Evolutionary conservation across 441 rosid species (phyloP).

Genomic region (Kokia cookei): DNA sequence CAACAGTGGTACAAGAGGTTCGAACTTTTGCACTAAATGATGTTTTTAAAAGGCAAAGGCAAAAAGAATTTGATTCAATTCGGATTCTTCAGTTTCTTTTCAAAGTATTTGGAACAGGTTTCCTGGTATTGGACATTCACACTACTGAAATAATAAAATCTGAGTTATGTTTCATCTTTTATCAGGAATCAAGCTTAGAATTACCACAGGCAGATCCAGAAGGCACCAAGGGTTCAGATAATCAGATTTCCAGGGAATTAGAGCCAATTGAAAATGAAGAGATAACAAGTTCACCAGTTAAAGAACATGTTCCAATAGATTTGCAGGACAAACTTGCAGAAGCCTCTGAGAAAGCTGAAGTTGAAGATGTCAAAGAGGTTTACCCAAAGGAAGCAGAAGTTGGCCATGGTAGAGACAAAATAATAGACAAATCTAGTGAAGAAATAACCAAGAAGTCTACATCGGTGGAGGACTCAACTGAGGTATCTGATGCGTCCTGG

Average conservation of each 20-base stretch:
- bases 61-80: neutral
- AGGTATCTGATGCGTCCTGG: slow-evolving; percentile 11
- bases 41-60: neutral
- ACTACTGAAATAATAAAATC: neutral
- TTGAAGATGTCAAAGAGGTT: slow-evolving; percentile 19
- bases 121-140: neutral
- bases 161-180: slow-evolving; percentile 6
- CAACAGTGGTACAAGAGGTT: neutral
- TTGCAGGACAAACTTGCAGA: slow-evolving; percentile 16
- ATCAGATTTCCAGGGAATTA: slow-evolving; percentile 20
- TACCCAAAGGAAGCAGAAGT: slow-evolving; percentile 19
- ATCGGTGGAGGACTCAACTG: slow-evolving; percentile 25
- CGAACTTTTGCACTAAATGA: neutral
- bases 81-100: neutral
- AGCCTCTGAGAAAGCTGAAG: slow-evolving; percentile 20
- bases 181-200: slow-evolving; percentile 23
- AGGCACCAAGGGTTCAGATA: slow-evolving; percentile 16
- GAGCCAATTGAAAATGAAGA: slow-evolving; percentile 8
- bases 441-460: slow-evolving; percentile 6
- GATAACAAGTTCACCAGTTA: slow-evolving; percentile 7
- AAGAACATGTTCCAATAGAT: slow-evolving; percentile 9
- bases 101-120: neutral
- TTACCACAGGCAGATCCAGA: slow-evolving; percentile 14
- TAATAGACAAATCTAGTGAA: neutral
- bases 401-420: slow-evolving; percentile 15